These are phyloP conservation scores for Pneumocystis wakefieldiae DNA, from an alignment of 1,139 yeast genomes.

Conservation along the genomic window DNA sequence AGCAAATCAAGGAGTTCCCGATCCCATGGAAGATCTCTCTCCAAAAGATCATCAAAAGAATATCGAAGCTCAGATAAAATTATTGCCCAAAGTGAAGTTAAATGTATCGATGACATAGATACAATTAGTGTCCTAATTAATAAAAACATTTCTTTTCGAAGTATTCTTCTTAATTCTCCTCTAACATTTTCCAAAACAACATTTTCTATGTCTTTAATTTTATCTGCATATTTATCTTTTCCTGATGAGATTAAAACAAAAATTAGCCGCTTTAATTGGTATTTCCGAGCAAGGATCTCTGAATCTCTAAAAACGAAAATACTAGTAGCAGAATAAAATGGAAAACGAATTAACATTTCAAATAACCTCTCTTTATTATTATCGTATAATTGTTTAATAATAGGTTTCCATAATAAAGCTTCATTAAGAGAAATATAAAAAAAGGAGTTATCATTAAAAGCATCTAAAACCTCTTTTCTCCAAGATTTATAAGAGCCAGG, in stretches of 20 bases:
- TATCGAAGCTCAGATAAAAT: slow-evolving; percentile 46
- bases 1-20: slow-evolving; percentile 23
- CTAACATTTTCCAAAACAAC: slow-evolving; percentile 21
- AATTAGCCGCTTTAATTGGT: slow-evolving; percentile 42
- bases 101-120: slow-evolving; percentile 46
- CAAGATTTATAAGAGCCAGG: slow-evolving; percentile 25
- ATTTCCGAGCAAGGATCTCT: slow-evolving; percentile 39
- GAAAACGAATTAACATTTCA: slow-evolving; percentile 40
- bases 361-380: slow-evolving; percentile 44
- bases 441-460: slow-evolving; percentile 27
- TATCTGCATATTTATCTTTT: slow-evolving; percentile 37
- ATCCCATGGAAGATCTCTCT: slow-evolving; percentile 24
- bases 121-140: slow-evolving; percentile 50
- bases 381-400: slow-evolving; percentile 42
- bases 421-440: slow-evolving; percentile 27
- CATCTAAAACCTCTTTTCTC: slow-evolving; percentile 27
- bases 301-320: slow-evolving; percentile 69
- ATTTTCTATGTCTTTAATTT: slow-evolving; percentile 37
- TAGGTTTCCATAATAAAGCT: slow-evolving; percentile 34
- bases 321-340: slow-evolving; percentile 36
- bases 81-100: slow-evolving; percentile 57
- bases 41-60: slow-evolving; percentile 34
- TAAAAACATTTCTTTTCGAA: slow-evolving; percentile 37
- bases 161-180: slow-evolving; percentile 17
- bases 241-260: slow-evolving; percentile 50